Percentiles rank a stretch among this genome's conserved stretches.
phyloP scores from a whole-genome alignment of 345 rosid genomes.

The Psidium friedrichsthalianum region DNA sequence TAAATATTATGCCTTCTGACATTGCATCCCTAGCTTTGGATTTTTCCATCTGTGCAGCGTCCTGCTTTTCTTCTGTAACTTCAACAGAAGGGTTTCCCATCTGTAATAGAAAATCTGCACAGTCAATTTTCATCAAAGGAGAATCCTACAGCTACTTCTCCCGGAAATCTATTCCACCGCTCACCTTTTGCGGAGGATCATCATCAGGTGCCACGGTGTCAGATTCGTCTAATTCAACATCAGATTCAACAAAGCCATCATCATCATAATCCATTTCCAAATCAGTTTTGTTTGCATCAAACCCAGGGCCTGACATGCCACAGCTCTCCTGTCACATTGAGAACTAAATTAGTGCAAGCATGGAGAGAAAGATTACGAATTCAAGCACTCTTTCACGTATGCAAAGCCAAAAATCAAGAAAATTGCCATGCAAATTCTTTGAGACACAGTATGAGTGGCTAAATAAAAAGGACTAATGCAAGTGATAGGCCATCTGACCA shows the following conservation, averaged over 20 bases:
- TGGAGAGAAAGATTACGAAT: not conserved
- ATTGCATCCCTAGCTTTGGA: constrained; percentile 46
- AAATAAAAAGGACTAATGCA: not conserved
- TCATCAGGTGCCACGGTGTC: constrained; percentile 65
- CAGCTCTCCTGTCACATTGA: constrained; percentile 26
- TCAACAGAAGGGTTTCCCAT: constrained; percentile 60
- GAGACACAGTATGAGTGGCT: not conserved
- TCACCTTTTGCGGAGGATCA: constrained; percentile 61
- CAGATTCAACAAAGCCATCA: constrained; percentile 50
- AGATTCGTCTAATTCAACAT: constrained; percentile 60
- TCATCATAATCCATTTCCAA: constrained; percentile 27
- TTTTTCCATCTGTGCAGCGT: constrained; percentile 60
- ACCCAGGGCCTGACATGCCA: constrained; percentile 27
- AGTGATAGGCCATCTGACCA: not conserved
- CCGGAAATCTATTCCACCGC: not conserved
- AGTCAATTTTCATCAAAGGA: not conserved
- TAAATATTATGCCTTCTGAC: constrained; percentile 37
- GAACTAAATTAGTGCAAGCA: constrained; percentile 1
- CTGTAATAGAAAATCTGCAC: constrained; percentile 15
- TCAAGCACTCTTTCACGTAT: not conserved
- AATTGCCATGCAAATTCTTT: not conserved
- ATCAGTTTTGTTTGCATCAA: constrained; percentile 13
- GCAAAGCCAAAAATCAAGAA: not conserved
- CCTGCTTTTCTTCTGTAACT: constrained; percentile 61
- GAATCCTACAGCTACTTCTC: not conserved